These are phyloP conservation scores for Aspergillus steynii DNA, from an alignment of 495 filamentous ascomycete genomes.

Conservation along the genomic window DNA sequence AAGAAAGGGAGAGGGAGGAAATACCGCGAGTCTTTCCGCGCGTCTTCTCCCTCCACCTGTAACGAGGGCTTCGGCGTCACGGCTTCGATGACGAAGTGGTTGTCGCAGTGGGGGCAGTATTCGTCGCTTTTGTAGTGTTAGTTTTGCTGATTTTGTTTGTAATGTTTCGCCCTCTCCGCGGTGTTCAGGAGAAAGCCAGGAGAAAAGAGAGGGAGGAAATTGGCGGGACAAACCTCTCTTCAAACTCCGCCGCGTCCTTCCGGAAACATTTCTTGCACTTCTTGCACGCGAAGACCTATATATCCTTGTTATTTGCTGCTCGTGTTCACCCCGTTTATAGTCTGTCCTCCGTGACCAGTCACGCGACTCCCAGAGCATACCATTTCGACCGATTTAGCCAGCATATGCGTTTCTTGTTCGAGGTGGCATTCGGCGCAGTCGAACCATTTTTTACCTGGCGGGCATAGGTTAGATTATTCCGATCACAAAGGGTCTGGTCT, in stretches of 20 bases:
- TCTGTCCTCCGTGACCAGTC: slow-evolving; percentile 4
- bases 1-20: slow-evolving; percentile 2
- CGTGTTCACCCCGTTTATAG: neutral
- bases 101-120: slow-evolving; percentile 99
- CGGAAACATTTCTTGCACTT: slow-evolving; percentile 98
- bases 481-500: too few relatives aligned
- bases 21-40: slow-evolving; percentile 69
- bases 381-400: slow-evolving; percentile 83
- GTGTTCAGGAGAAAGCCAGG: too few relatives aligned
- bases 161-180: too few relatives aligned
- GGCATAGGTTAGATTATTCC: too few relatives aligned
- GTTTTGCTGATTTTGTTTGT: too few relatives aligned
- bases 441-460: slow-evolving; percentile 89
- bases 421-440: slow-evolving; percentile 95
- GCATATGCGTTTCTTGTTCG: slow-evolving; percentile 72
- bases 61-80: slow-evolving; percentile 75
- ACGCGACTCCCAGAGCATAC: slow-evolving; percentile 33
- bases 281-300: slow-evolving; percentile 82
- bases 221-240: slow-evolving; percentile 61
- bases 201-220: neutral
- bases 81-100: slow-evolving; percentile 93
- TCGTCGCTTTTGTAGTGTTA: slow-evolving; percentile 65
- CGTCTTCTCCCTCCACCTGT: slow-evolving; percentile 87
- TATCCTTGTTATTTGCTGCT: neutral
- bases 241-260: slow-evolving; percentile 87